Evolutionary conservation across 805 yeast species (phyloP).

Genomic region (Zygosaccharomyces siamensis): DNA sequence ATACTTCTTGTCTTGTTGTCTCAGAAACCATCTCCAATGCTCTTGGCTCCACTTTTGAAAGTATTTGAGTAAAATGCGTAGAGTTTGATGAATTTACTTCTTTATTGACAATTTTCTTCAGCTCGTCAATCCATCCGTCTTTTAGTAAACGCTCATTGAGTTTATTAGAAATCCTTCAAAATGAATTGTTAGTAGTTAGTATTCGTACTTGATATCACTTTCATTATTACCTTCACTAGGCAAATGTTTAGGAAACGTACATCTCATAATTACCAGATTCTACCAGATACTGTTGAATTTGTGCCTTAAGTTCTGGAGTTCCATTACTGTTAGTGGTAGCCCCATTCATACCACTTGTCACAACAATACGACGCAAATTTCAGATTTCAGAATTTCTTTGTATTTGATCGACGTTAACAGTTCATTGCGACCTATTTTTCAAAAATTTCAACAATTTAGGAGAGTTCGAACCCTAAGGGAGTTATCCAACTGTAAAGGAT

Average conservation of each 20-base stretch:
- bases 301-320: constrained; percentile 41
- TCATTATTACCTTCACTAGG: neutral
- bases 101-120: constrained; percentile 56
- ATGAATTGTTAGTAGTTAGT: constrained; percentile 3
- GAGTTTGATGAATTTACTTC: constrained; percentile 36
- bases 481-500: neutral
- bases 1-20: constrained; percentile 53
- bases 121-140: constrained; percentile 82
- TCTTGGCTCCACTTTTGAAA: constrained; percentile 51
- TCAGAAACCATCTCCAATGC: constrained; percentile 70
- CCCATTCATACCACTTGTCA: constrained; percentile 7
- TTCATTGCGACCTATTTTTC: neutral
- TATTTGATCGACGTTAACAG: neutral
- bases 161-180: constrained; percentile 48
- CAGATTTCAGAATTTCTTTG: neutral
- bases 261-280: constrained; percentile 76
- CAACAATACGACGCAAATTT: no score
- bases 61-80: constrained; percentile 50
- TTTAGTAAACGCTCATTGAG: constrained; percentile 62
- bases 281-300: constrained; percentile 66
- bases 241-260: constrained; percentile 23
- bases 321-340: constrained; percentile 4
- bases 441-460: constrained; percentile 2
- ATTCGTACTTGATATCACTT: neutral
- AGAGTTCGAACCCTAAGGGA: constrained; percentile 3